Conservation (phyloP, 192 early-diverging fungal genomes). For the Linnemannia elongata region DNA sequence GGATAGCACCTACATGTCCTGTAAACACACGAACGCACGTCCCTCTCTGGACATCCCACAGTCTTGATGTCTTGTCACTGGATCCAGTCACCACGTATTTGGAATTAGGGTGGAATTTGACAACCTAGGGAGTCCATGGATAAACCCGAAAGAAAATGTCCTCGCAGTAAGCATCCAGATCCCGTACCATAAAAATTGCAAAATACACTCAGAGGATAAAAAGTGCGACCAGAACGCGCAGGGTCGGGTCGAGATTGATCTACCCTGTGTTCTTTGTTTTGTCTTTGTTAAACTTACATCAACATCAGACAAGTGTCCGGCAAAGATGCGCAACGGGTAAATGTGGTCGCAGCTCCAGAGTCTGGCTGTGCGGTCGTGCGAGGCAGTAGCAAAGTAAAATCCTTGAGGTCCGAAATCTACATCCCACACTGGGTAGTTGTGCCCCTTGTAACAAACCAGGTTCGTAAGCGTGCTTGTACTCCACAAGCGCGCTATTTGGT, state of each 20-base stretch:
- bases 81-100: constrained; percentile 96
- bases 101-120: constrained; percentile 97
- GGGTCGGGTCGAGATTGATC: no score
- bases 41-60: constrained; percentile 96
- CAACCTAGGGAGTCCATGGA: constrained; percentile 63
- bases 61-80: constrained; percentile 85
- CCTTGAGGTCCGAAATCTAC: constrained; percentile 91
- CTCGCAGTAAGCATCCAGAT: constrained; percentile 9
- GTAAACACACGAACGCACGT: constrained; percentile 91
- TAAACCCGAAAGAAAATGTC: constrained; percentile 1
- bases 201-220: background rate
- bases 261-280: constrained; percentile 1
- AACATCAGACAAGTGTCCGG: constrained; percentile 97
- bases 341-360: constrained; percentile 98
- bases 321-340: constrained; percentile 96
- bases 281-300: constrained; percentile 72
- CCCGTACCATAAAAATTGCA: background rate
- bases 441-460: constrained; percentile 95
- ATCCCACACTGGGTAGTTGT: constrained; percentile 98
- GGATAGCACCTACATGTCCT: constrained; percentile 86
- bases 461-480: constrained; percentile 92
- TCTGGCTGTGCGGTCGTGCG: constrained; percentile 94
- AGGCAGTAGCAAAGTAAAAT: constrained; percentile 97
- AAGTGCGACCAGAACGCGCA: background rate
- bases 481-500: constrained; percentile 88